Conservation (phyloP, 345 rosid genomes). For the Jatropha curcas region DNA sequence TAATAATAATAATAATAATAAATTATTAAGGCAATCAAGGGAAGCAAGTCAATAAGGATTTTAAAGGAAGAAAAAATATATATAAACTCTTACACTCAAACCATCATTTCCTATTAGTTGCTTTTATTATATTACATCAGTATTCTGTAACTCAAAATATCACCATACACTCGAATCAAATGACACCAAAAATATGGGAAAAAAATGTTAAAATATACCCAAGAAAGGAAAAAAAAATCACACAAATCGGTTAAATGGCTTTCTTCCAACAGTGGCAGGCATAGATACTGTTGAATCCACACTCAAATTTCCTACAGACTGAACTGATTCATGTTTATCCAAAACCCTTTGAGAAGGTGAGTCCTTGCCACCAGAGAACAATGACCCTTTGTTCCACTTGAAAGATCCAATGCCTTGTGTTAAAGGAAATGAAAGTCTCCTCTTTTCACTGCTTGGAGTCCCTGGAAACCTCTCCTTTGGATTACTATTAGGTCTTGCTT, state of each 20-base stretch:
- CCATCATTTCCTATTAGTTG: slow-evolving; percentile 39
- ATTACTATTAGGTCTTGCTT: slow-evolving; percentile 67
- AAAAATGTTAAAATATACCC: slow-evolving; percentile 9
- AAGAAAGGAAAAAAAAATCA: slow-evolving; percentile 43
- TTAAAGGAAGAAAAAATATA: no score
- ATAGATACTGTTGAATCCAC: slow-evolving; percentile 80
- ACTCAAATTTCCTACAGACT: slow-evolving; percentile 64
- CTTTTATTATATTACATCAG: slow-evolving; percentile 47
- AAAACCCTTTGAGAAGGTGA: slow-evolving; percentile 39
- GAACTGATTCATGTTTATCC: slow-evolving; percentile 19
- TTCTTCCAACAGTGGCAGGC: slow-evolving; percentile 77
- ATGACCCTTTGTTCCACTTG: slow-evolving; percentile 77
- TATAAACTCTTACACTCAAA: slow-evolving; percentile 30
- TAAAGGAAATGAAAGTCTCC: slow-evolving; percentile 71
- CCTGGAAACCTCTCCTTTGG: slow-evolving; percentile 63
- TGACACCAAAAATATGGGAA: slow-evolving; percentile 28
- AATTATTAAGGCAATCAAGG: no score
- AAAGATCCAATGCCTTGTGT: slow-evolving; percentile 69
- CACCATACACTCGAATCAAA: slow-evolving; percentile 53
- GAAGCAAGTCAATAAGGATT: no score
- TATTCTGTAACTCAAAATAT: slow-evolving; percentile 34
- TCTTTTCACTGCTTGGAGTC: slow-evolving; percentile 69
- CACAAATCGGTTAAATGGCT: slow-evolving; percentile 92
- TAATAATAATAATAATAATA: no score
- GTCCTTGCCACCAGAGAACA: slow-evolving; percentile 56